phyloP scores from a whole-genome alignment of 2,329 filamentous ascomycete species.

The Macroventuria anomochaeta region DNA sequence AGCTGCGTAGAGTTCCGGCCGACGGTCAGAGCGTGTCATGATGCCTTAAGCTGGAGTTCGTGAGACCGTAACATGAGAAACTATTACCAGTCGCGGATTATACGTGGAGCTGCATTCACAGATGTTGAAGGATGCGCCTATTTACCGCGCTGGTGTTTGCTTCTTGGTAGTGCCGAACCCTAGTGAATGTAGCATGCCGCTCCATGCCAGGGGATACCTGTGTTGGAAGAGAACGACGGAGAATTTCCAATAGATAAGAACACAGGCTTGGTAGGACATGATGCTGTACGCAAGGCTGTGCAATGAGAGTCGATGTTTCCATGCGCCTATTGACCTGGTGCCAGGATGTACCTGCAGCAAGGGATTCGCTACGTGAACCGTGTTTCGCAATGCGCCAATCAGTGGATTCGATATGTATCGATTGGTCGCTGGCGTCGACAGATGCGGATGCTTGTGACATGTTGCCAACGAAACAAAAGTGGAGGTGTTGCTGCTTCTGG shows the following conservation, averaged over 20 bases:
- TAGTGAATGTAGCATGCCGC: conserved; percentile 1
- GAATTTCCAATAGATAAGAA: conserved; percentile 14
- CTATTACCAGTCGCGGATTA: conserved; percentile 12
- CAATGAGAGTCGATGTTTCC: conserved; percentile 10
- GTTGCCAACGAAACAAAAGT: conserved; percentile 14
- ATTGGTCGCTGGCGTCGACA: conserved; percentile 6
- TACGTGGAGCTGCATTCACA: conserved; percentile 13
- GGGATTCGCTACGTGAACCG: conserved; percentile 4
- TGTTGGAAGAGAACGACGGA: neutral
- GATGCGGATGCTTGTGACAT: conserved; percentile 13
- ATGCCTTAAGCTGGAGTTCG: conserved; percentile 7
- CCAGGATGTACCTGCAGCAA: conserved; percentile 19
- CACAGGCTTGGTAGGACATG: conserved; percentile 9
- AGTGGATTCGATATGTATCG: conserved; percentile 4
- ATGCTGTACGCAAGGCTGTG: conserved; percentile 16
- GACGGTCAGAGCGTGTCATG: conserved; percentile 23
- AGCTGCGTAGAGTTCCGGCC: conserved; percentile 29
- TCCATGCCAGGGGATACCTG: conserved; percentile 6
- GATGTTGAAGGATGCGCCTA: conserved; percentile 7
- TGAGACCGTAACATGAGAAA: conserved; percentile 18
- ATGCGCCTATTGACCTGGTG: conserved; percentile 7
- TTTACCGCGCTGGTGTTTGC: conserved; percentile 11
- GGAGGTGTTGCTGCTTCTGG: conserved; percentile 4
- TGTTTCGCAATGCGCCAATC: conserved; percentile 11
- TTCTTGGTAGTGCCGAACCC: conserved; percentile 1